Base-by-base conservation (phyloP, 306 rosid species). In the Abrus precatorius region DNA sequence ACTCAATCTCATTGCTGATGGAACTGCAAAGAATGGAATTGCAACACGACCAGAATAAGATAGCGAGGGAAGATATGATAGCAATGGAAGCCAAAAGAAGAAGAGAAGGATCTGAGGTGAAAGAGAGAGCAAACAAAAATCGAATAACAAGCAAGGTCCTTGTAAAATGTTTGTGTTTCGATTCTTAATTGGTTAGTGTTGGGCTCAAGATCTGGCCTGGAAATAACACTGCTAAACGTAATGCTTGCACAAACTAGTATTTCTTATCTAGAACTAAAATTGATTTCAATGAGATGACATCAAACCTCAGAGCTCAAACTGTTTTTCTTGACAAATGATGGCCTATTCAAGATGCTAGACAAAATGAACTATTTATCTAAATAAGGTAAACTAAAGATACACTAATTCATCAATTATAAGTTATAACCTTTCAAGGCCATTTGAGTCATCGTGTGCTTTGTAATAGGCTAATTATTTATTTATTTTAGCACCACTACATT, bases 141-240 rank as follows among this genome's bases (percentile, higher is more conserved):
- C 34, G 77, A 59, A 75, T 88, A 66, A 81, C 86, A 7, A 89
- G 89, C 53, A 75, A 72, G 49, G 85, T 77, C 70, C 90, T 89
- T 9, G 69, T 73, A 41, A 84, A 80, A 80, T 91, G 85, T 73
- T 86, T 82, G 82, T 88, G 92, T 84, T 85, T 88, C 94, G 79
- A 72, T 54, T 89, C 76, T 81, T 78, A 75, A 20, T 82, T 82
- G 76, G 67, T 69, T 33, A 75, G 9, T 41, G 71, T 41, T 40
- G 20, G 67, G 33, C 3, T 61, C 45, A 33, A 32, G 43, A 9
- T 41, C 13, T 43, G 72, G 53, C 53, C 3, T 14, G 36, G 53
- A 43, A 27, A 75, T 48, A 66, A 41, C 57, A 43, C 38, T 9
- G 9, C 65, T 10, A 41, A 49, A 77, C 59, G 32, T 70, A 33